phyloP scores from a whole-genome alignment of 495 filamentous ascomycete genomes.

The Talaromyces adpressus region DNA sequence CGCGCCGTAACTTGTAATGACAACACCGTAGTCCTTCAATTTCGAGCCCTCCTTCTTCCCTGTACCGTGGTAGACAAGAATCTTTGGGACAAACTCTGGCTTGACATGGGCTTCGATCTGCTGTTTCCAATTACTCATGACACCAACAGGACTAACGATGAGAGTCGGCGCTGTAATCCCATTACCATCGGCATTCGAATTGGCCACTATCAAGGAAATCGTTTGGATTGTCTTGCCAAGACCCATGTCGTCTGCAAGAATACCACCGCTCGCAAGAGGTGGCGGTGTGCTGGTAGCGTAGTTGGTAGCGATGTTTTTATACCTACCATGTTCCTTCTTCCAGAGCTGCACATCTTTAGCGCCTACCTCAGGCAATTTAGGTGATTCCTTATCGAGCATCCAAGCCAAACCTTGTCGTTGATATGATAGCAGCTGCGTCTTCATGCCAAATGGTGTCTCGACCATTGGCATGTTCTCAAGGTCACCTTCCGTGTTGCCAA shows the following conservation, averaged over 20 bases:
- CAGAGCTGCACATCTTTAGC: conserved; percentile 74
- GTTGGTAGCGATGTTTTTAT: conserved; percentile 71
- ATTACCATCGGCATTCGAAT: conserved; percentile 33
- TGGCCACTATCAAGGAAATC: conserved; percentile 71
- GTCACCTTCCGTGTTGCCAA: conserved; percentile 59
- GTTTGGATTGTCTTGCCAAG: conserved; percentile 88
- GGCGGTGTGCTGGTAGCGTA: conserved; percentile 53
- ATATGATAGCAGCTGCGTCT: conserved; percentile 67
- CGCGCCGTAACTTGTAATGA: conserved; percentile 78
- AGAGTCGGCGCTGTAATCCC: conserved; percentile 53
- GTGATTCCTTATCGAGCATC: conserved; percentile 72
- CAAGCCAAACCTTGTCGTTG: conserved; percentile 81
- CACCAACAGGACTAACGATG: conserved; percentile 75
- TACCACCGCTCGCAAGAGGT: conserved; percentile 67
- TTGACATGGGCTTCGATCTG: conserved; percentile 73
- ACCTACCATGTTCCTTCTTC: conserved; percentile 51
- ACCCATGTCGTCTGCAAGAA: conserved; percentile 92
- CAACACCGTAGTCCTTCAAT: conserved; percentile 58
- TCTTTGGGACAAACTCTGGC: conserved; percentile 48
- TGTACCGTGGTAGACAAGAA: conserved; percentile 71
- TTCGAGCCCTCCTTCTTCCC: conserved; percentile 47
- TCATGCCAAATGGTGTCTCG: conserved; percentile 53
- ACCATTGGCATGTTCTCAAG: conserved; percentile 70
- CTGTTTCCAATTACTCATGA: conserved; percentile 89
- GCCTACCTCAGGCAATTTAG: conserved; percentile 52